phyloP scores from a whole-genome alignment of 2,329 filamentous ascomycete genomes.

The Cladosporium sp. region DNA sequence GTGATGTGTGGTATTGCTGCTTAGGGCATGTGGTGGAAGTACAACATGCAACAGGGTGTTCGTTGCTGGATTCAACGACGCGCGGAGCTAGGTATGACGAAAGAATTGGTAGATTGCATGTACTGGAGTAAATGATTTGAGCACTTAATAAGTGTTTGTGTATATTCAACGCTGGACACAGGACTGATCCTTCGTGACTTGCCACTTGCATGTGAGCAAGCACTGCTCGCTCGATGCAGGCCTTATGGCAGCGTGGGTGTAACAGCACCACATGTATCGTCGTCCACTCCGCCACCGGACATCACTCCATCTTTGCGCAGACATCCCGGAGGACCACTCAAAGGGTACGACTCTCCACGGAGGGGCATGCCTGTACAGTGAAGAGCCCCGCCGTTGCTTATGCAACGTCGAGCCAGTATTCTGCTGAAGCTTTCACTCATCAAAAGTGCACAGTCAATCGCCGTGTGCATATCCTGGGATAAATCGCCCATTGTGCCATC shows the following conservation, averaged over 20 bases:
- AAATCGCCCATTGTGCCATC: neutral
- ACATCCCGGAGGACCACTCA: neutral
- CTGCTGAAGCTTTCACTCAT: too few relatives aligned
- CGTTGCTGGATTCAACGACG: neutral
- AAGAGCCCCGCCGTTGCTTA: neutral
- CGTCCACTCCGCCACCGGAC: neutral
- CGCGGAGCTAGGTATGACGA: conserved; percentile 12
- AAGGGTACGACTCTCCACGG: neutral
- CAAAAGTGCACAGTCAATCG: neutral
- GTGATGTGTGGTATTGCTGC: neutral
- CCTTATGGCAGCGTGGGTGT: too few relatives aligned
- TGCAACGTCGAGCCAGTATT: neutral
- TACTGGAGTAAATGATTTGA: too few relatives aligned
- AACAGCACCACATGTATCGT: too few relatives aligned
- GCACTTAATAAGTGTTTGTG: too few relatives aligned
- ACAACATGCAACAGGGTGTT: neutral
- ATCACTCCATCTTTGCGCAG: neutral
- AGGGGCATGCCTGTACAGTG: conserved; percentile 1
- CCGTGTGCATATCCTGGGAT: neutral
- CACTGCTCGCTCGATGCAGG: too few relatives aligned
- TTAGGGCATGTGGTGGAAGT: neutral
- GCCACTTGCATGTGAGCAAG: too few relatives aligned
- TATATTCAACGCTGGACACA: too few relatives aligned
- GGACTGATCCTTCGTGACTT: too few relatives aligned
- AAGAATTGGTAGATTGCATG: neutral